Base-by-base conservation (phyloP, 2,329 filamentous ascomycete genomes). In the Ophiostoma pallidulum region DNA sequence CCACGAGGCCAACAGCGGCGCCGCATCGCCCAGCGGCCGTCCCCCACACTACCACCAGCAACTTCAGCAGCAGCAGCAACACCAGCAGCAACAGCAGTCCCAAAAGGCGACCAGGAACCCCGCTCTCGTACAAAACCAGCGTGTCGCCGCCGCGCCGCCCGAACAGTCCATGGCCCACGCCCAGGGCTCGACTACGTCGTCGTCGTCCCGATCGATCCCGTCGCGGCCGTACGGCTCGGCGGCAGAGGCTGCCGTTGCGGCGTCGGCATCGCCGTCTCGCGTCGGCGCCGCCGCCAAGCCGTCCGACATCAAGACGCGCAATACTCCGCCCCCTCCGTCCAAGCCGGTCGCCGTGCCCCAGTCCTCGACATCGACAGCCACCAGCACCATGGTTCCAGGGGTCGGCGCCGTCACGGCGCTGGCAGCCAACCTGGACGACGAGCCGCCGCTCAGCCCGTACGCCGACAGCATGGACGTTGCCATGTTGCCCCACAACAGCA, bases 151-250 rank as follows among this genome's bases (percentile, higher is more conserved):
- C 56, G 78, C 74, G 47, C 77, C 77, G 41, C 78, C 78, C 50
- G 78, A 82, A 64, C 71, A 74, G 45, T 80, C 78, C 43, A 71
- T 78, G 53, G 72, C 77, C 54, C 76, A 78, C 62, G 78, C 77
- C 43, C 71, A 75, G 49, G 76, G 75, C 56, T 77, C 74, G 49
- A 75, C 72, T 52, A 68, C 35, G 20, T 68, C 52, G 8, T 33
- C 38, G 29, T 48, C 47, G 18, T 48, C 52, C 4, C 49, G 49
- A 57, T 57, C 59, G 46, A 52, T 53, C 47, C 54, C 54, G 44
- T 59, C 58, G 2, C 50, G 52, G 35, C 45, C 50, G 10, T 52
- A 51, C 33, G 18, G 42, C 28, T 38, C 53, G 7, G 51, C 49
- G 6, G 47, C 50, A 24, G 52, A 49, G 20, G 48, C 48, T 4